phyloP scores from a whole-genome alignment of 2,329 filamentous ascomycete genomes.

The Neonectria faginata region DNA sequence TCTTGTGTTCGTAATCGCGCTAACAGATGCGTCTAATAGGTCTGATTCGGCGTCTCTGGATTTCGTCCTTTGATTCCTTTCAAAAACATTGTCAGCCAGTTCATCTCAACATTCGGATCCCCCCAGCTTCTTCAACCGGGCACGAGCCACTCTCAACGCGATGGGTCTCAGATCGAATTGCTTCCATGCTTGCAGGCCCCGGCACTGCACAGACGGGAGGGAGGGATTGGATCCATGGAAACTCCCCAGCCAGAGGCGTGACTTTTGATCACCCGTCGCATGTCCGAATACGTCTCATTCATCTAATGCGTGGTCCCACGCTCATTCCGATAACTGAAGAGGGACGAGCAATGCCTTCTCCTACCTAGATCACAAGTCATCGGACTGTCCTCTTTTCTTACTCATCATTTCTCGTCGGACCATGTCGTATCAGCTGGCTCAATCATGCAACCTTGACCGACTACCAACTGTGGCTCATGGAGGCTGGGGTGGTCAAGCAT shows the following conservation, averaged over 20 bases:
- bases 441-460: neutral
- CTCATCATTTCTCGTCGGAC: neutral
- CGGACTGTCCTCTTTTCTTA: neutral
- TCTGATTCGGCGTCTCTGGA: neutral
- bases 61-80: neutral
- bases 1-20: neutral
- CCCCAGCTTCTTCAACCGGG: neutral
- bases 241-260: neutral
- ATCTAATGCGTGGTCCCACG: neutral
- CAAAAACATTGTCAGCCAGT: neutral
- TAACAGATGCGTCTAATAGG: neutral
- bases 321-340: neutral
- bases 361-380: neutral
- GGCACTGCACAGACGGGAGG: neutral
- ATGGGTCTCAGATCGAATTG: neutral
- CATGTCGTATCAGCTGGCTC: neutral
- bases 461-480: too few species aligned
- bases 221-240: neutral
- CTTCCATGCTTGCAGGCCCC: neutral
- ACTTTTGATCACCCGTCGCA: neutral
- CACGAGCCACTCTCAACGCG: neutral
- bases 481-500: too few species aligned
- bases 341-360: neutral
- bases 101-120: neutral
- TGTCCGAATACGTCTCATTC: neutral